These are phyloP conservation scores for Erysiphe neolycopersici DNA, from an alignment of 2,329 filamentous ascomycete species.

Conservation along the genomic window DNA sequence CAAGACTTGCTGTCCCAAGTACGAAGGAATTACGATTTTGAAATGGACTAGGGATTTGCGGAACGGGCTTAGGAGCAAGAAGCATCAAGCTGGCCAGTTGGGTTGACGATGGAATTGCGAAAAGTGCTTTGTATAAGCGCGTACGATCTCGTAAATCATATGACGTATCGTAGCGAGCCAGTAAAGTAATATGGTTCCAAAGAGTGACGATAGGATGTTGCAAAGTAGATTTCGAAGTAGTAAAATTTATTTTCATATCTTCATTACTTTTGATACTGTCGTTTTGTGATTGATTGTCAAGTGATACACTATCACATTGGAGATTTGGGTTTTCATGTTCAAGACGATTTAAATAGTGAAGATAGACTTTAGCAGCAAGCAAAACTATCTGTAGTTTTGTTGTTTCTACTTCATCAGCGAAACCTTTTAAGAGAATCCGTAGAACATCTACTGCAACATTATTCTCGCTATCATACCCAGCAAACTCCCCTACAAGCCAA, in stretches of 20 bases:
- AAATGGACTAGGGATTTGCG: conserved; percentile 69
- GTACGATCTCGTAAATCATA: conserved; percentile 86
- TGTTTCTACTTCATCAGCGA: conserved; percentile 56
- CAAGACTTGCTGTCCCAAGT: conserved; percentile 63
- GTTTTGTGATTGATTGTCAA: conserved; percentile 8
- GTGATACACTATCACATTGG: conserved; percentile 3
- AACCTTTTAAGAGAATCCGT: conserved; percentile 64
- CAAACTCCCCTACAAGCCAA: conserved; percentile 90
- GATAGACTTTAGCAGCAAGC: conserved; percentile 84
- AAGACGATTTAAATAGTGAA: conserved; percentile 55
- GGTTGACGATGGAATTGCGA: conserved; percentile 44
- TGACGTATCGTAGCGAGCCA: conserved; percentile 79
- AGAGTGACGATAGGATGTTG: conserved; percentile 47
- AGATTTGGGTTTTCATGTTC: conserved; percentile 16
- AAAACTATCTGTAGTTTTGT: conserved; percentile 82
- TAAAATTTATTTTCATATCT: conserved; percentile 3
- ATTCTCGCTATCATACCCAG: conserved; percentile 50
- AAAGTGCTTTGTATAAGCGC: conserved; percentile 62
- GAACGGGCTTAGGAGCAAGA: conserved; percentile 79
- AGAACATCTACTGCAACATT: conserved; percentile 86
- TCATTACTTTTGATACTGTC: conserved; percentile 9
- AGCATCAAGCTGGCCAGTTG: conserved; percentile 79
- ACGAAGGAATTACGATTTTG: conserved; percentile 53
- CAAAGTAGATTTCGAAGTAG: conserved; percentile 5
- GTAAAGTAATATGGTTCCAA: conserved; percentile 61